Evolutionary conservation across 1,284 basidiomycete genomes (phyloP).

Genomic region (Austroboletus niveus): DNA sequence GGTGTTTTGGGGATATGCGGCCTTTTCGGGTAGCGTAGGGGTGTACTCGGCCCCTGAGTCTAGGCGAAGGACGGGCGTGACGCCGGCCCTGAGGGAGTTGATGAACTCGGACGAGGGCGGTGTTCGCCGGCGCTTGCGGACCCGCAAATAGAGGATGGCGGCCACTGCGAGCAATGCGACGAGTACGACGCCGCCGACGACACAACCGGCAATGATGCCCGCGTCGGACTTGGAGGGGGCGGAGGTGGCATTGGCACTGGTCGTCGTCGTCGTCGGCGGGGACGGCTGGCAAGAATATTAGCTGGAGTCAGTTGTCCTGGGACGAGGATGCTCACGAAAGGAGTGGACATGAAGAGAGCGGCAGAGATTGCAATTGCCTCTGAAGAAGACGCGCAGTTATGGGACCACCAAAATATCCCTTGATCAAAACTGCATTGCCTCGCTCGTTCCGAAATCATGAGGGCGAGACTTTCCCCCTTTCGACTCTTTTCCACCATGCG

Average conservation of each 20-base stretch:
- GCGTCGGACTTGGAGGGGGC: constrained; percentile 12
- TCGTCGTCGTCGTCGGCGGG: not conserved
- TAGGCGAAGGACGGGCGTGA: constrained; percentile 27
- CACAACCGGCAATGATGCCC: constrained; percentile 43
- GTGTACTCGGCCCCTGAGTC: constrained; percentile 22
- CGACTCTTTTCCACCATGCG: constrained; percentile 49
- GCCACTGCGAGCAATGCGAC: constrained; percentile 28
- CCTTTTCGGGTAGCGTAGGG: constrained; percentile 20
- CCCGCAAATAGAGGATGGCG: constrained; percentile 34
- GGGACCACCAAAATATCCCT: constrained; percentile 8
- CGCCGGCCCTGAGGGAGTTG: constrained; percentile 23
- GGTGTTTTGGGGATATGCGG: constrained; percentile 8
- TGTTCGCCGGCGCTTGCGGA: constrained; percentile 36
- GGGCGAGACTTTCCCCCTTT: constrained; percentile 25
- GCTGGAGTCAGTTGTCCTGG: too few relatives aligned
- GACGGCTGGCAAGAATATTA: too few relatives aligned
- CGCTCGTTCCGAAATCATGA: constrained; percentile 6
- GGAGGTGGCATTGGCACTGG: not conserved
- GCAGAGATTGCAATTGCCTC: too few relatives aligned
- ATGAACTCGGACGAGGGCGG: constrained; percentile 53
- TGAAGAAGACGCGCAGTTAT: too few relatives aligned
- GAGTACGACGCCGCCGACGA: constrained; percentile 39
- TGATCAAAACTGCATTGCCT: constrained; percentile 22
- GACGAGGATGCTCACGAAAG: too few relatives aligned
- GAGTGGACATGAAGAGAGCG: too few relatives aligned